Evolutionary conservation across 805 yeast species (phyloP), one percentile per base, ranked within the genome.

Genomic region (Debaryomyces tyrocola): DNA sequence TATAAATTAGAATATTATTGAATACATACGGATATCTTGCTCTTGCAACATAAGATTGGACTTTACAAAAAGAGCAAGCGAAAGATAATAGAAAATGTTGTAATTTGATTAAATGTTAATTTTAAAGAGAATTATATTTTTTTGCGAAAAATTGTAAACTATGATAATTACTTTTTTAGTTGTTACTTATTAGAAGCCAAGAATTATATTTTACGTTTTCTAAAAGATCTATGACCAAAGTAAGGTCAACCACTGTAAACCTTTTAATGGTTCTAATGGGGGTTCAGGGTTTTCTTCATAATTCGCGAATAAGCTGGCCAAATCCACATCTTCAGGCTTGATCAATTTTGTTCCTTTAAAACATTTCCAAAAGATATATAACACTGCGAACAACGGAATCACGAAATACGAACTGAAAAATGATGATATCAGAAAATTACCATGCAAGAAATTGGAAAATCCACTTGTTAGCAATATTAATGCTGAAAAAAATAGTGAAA

Each of bases 401-500:
- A 46, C 44, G 46, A 56, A 58, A 51, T 53, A 59, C 31, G 49
- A 37, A 18, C 61, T 55, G 50, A 64, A 57, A 46, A 64, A 60
- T 0, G 50, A 33, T 5, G 64, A 49, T 15, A 55, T 47, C 7
- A 44, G 50, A 39, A 62, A 70, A 5, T 65, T 45, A 4, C 69
- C 69, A 11, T 60, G 53, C 20, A 71, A 53, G 49, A 71, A 71
- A 51, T 60, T 61, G 18, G 55, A 41, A 51, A 61, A 70, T 2
- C 76, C 76, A 27, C 65, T 67, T 2, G 72, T 68, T 20, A 70
- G 45, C 21, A 70, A 49, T 37, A 70, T 49, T 4, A 69, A 8
- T 1, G 52, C 11, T 4, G 64, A 59, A 4, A 52, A 44, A 24
- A 49, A 46, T 17, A 46, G 24, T 20, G 50, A 49, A 11, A 49